Evolutionary conservation across 345 rosid genomes (phyloP).

Genomic region (Noccaea bulbosa): DNA sequence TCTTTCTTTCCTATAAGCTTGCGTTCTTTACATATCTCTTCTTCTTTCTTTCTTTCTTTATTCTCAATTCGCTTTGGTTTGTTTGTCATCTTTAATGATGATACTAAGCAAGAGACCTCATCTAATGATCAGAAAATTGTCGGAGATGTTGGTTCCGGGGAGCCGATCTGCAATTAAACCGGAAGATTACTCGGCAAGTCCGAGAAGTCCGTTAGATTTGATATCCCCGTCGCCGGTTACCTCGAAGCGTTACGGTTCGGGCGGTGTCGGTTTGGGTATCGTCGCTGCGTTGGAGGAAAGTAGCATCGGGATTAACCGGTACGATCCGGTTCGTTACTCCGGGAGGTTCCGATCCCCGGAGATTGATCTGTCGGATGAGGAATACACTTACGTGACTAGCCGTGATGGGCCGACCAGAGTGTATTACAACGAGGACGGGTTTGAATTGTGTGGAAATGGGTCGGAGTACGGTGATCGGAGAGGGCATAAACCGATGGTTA

Average conservation of each 20-base stretch:
- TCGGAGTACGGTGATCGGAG: slow-evolving; percentile 5
- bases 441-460: slow-evolving; percentile 25
- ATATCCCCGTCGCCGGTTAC: slow-evolving; percentile 64
- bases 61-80: not conserved
- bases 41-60: not conserved
- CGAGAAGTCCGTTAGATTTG: slow-evolving; percentile 69
- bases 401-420: slow-evolving; percentile 51
- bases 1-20: slow-evolving; percentile 34
- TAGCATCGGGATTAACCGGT: slow-evolving; percentile 34
- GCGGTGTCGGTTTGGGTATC: slow-evolving; percentile 80
- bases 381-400: slow-evolving; percentile 67
- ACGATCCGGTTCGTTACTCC: slow-evolving; percentile 45
- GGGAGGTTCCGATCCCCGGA: slow-evolving; percentile 44
- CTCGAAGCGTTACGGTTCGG: slow-evolving; percentile 50
- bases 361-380: slow-evolving; percentile 54
- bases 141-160: slow-evolving; percentile 63
- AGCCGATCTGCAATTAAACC: slow-evolving; percentile 46
- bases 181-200: slow-evolving; percentile 56
- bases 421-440: slow-evolving; percentile 51
- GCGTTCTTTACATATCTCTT: not conserved
- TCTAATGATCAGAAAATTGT: slow-evolving; percentile 65
- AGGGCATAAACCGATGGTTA: slow-evolving; percentile 10
- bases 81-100: slow-evolving; percentile 13
- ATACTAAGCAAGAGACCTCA: slow-evolving; percentile 65
- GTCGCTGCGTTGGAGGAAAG: slow-evolving; percentile 65